Evolutionary conservation across 768 basidiomycete genomes (phyloP).

Genomic region (Russula virescens): DNA sequence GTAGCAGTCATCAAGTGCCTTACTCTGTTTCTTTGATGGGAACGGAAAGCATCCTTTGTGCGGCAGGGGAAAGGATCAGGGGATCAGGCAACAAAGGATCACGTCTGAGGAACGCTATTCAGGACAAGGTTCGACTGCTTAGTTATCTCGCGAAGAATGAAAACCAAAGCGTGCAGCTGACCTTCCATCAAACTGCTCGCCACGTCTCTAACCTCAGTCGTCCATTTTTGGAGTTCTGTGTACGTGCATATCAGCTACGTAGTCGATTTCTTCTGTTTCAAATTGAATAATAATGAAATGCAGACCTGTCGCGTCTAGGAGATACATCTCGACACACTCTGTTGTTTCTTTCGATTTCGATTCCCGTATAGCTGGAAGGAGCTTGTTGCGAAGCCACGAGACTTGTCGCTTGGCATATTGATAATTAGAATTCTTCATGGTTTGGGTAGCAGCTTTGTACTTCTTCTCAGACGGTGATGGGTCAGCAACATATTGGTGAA

Average conservation of each 20-base stretch:
- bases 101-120: constrained; percentile 18
- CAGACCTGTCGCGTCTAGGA: constrained; percentile 66
- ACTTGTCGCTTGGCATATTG: constrained; percentile 91
- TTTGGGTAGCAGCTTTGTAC: constrained; percentile 53
- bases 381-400: constrained; percentile 87
- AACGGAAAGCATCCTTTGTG: constrained; percentile 46
- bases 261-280: constrained; percentile 39
- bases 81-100: constrained; percentile 49
- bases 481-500: constrained; percentile 57
- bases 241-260: background rate
- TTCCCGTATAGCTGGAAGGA: constrained; percentile 63
- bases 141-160: background rate
- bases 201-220: constrained; percentile 44
- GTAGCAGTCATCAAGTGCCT: constrained; percentile 17
- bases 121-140: background rate
- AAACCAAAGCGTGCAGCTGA: constrained; percentile 25
- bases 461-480: constrained; percentile 34
- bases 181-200: constrained; percentile 49
- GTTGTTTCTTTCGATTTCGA: constrained; percentile 36
- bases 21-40: constrained; percentile 44
- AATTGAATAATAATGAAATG: background rate
- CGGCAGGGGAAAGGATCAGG: constrained; percentile 46
- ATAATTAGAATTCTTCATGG: constrained; percentile 81
- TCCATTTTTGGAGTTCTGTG: constrained; percentile 39
- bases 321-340: constrained; percentile 42